Evolutionary conservation across 2,329 filamentous ascomycete species (phyloP), one percentile per base, ranked within the genome.

Genomic region (Mycocentrospora acerina): DNA sequence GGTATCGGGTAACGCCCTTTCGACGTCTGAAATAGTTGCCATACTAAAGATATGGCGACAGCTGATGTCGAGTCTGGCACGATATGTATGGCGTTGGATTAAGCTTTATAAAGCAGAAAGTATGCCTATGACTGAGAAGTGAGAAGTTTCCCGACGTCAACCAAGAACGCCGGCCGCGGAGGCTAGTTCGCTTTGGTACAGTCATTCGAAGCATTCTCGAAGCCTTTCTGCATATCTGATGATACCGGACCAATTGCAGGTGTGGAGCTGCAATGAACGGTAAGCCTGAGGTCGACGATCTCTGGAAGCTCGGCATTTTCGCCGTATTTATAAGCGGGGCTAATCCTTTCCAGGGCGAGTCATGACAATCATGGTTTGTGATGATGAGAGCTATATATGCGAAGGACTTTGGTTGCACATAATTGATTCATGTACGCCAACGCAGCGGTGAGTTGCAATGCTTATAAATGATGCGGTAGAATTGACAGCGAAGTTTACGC

Each of bases 111-210:
- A 25, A 30, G 11, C 7, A 17, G 17, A 12, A 24, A n/a, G 25
- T 32, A 27, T 27, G 38, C 29, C 29, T 35, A 15, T 18, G 31
- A 34, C 9, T 16, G 32, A 24, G 31, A 34, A 34, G 32, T 32
- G 7, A 28, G 11, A 15, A 30, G 31, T 22, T 28, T 11, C 12
- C 28, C 17, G 11, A 29, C 18, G 32, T 22, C 16, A 24, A 28
- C 37, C 31, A 40, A 46, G 36, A 29, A 27, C 48, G 29, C 46
- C 51, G 53, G 51, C 48, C 48, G 53, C 51, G 53, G 53, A 56
- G 29, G 24, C 53, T 54, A 56, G 37, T 39, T 35, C 4, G 15
- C 31, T 33, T 22, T 29, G 25, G 7, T 15, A 22, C 11, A 11
- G 8, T 7, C 11, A 11, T 7, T 7, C 9, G 13, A 5, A 14